A percentile compares a stretch with the other conserved stretches of the same genome.
These are phyloP conservation scores for Kickxella alabastrina DNA, from an alignment of 192 early-diverging fungal genomes.

Conservation along the genomic window DNA sequence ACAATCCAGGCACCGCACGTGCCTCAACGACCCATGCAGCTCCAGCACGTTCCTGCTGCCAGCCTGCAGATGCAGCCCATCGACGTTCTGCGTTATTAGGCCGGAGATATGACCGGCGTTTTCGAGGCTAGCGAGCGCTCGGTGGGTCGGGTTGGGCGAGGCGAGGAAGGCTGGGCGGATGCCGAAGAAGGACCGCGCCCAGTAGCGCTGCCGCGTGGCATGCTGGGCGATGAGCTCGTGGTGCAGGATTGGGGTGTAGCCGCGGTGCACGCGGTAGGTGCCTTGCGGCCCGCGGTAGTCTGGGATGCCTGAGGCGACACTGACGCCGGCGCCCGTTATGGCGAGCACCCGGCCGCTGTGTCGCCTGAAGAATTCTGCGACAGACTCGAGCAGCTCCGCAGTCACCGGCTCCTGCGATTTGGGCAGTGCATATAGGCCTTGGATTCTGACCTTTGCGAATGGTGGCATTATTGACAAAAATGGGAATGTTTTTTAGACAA, in stretches of 20 bases:
- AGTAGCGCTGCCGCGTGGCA: slow-evolving; percentile 75
- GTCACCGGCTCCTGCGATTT: slow-evolving; percentile 26
- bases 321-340: slow-evolving; percentile 53
- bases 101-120: slow-evolving; percentile 43
- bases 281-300: slow-evolving; percentile 81
- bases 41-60: slow-evolving; percentile 66
- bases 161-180: slow-evolving; percentile 66
- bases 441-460: slow-evolving; percentile 30
- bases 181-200: slow-evolving; percentile 85
- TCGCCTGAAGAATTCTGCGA: slow-evolving; percentile 22
- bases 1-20: slow-evolving; percentile 74
- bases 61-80: slow-evolving; percentile 67
- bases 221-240: slow-evolving; percentile 63
- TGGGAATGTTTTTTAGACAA: neutral
- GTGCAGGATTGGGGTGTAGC: slow-evolving; percentile 82
- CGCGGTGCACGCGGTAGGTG: slow-evolving; percentile 65
- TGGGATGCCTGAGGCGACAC: slow-evolving; percentile 69
- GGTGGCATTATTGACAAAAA: slow-evolving; percentile 5
- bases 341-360: slow-evolving; percentile 33
- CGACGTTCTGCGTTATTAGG: slow-evolving; percentile 92
- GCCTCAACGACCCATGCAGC: slow-evolving; percentile 76
- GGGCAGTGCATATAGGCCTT: slow-evolving; percentile 39
- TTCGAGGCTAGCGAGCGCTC: slow-evolving; percentile 55
- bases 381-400: slow-evolving; percentile 8
- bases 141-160: slow-evolving; percentile 72